Percentiles rank a stretch among this genome's conserved stretches.
phyloP scores from a whole-genome alignment of 768 basidiomycete species.

The Lanmaoa rubissima region DNA sequence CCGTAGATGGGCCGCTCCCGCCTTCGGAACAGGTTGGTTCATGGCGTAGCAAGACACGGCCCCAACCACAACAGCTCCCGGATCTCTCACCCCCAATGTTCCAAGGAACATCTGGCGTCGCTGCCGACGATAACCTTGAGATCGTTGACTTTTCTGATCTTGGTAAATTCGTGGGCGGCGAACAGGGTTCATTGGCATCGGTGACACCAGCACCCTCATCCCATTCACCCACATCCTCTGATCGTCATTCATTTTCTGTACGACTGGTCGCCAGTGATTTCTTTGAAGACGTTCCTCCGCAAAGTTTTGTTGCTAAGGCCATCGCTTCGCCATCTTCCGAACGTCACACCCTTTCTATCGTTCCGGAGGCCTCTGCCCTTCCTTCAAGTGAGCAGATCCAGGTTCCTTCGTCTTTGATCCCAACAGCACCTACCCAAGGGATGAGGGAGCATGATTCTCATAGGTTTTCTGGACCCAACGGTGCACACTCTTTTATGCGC shows the following conservation, averaged over 20 bases:
- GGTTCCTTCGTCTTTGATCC: not conserved
- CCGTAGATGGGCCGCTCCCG: constrained; percentile 28
- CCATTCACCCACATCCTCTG: constrained; percentile 17
- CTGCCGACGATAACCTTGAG: constrained; percentile 62
- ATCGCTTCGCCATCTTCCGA: constrained; percentile 17
- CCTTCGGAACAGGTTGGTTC: constrained; percentile 47
- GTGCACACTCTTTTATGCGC: constrained; percentile 13
- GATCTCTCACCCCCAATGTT: constrained; percentile 36
- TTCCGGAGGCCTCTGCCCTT: constrained; percentile 15
- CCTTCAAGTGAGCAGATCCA: constrained; percentile 9
- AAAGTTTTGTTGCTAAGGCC: constrained; percentile 40
- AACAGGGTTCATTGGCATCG: constrained; percentile 11
- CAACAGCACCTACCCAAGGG: constrained; percentile 4
- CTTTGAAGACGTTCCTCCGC: constrained; percentile 51
- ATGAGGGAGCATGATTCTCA: constrained; percentile 21
- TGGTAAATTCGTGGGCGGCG: constrained; percentile 60
- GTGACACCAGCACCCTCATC: constrained; percentile 17
- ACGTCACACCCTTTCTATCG: constrained; percentile 11
- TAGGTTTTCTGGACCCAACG: constrained; percentile 19
- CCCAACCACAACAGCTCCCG: constrained; percentile 28
- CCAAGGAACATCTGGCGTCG: constrained; percentile 38
- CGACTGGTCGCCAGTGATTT: constrained; percentile 69
- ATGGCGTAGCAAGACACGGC: constrained; percentile 57
- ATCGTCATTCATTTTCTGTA: constrained; percentile 31
- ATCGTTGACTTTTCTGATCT: constrained; percentile 81